Base-by-base conservation (phyloP, 2,329 filamentous ascomycete species). In the Eurotiales sp. region DNA sequence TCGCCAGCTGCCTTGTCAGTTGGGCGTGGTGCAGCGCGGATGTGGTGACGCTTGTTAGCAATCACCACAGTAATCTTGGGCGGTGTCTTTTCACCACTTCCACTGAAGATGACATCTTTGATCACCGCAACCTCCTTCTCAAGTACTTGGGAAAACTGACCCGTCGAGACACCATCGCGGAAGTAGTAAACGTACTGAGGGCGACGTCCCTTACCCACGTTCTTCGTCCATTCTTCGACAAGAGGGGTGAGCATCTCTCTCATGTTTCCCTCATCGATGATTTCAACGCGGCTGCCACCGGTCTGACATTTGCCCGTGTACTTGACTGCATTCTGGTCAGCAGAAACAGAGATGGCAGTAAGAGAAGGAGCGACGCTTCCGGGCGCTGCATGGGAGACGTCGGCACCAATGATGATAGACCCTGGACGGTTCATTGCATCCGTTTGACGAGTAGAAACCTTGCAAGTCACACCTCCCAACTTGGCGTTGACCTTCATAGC, bases 401-500 rank as follows among this genome's bases (percentile, higher is more conserved):
- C 93, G 0, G 88, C 86, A 19, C 92, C 93, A 53, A 99, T 86
- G 43, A 96, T 83, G 79, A 96, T 86, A 0, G 90, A 93, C 0
- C 56, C 60, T 43, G 68, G 63, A 45, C 68, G 63, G 19, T 70
- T 40, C 11, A 70, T 62, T 61, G 69, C 46, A 56, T 64, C 32
- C 63, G 64, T 40, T 67, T 76, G 47, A 74, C 64, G 65, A 2
- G 72, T 64, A n/a, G 76, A 60, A 2, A 74, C 76, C 46, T 75
- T 69, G 54, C 72, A 84, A 1, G 90, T 96, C 0, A 82, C 80
- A 5, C 93, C 93, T 12, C 93, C 93, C 2, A 99, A 80, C 74
- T 99, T 99, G 3, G 89, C 87, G 61, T 99, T 97, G 58, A 99
- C 84, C 74, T 99, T 99, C 89, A 99, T 93, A 57, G 84, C 81